A percentile compares a stretch with the other conserved stretches of the same genome.
Evolutionary conservation across 2,329 filamentous ascomycete genomes (phyloP).

Genomic region (Clonostachys chloroleuca): DNA sequence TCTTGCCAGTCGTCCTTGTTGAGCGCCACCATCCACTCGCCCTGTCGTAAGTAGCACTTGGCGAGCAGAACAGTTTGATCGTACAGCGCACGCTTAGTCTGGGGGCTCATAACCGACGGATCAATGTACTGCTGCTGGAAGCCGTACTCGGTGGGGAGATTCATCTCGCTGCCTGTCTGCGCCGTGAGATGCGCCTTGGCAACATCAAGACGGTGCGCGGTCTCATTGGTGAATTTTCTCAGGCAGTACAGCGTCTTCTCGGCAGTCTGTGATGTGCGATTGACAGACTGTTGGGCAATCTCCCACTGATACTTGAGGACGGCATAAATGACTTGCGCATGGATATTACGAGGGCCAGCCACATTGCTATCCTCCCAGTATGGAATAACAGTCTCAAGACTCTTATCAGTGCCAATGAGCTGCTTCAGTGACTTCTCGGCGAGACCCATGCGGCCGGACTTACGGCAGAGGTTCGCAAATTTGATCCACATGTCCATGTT

Average conservation of each 20-base stretch:
- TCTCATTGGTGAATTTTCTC: slow-evolving; percentile 56
- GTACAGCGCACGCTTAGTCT: slow-evolving; percentile 46
- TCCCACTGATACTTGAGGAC: slow-evolving; percentile 97
- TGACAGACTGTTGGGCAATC: slow-evolving; percentile 58
- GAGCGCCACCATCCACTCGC: slow-evolving; percentile 88
- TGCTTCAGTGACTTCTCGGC: slow-evolving; percentile 93
- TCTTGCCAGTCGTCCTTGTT: slow-evolving; percentile 88
- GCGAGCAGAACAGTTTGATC: slow-evolving; percentile 73
- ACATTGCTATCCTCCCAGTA: slow-evolving; percentile 43
- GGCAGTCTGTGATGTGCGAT: slow-evolving; percentile 36
- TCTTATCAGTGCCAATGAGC: slow-evolving; percentile 70
- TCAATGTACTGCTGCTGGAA: slow-evolving; percentile 41
- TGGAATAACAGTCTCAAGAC: slow-evolving; percentile 56
- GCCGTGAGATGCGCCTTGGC: slow-evolving; percentile 44
- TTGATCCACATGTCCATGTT: slow-evolving; percentile 99
- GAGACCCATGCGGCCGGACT: slow-evolving; percentile 88
- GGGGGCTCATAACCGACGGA: slow-evolving; percentile 37
- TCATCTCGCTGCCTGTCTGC: slow-evolving; percentile 39
- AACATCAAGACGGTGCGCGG: slow-evolving; percentile 48
- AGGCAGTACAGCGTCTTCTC: slow-evolving; percentile 56
- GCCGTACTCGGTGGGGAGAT: slow-evolving; percentile 39
- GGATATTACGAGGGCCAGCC: slow-evolving; percentile 36
- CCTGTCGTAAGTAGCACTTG: slow-evolving; percentile 93
- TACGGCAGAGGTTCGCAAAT: slow-evolving; percentile 95
- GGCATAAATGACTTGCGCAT: slow-evolving; percentile 87